Conservation (phyloP, 1,284 basidiomycete species). For the Microbotryum violaceum region DNA sequence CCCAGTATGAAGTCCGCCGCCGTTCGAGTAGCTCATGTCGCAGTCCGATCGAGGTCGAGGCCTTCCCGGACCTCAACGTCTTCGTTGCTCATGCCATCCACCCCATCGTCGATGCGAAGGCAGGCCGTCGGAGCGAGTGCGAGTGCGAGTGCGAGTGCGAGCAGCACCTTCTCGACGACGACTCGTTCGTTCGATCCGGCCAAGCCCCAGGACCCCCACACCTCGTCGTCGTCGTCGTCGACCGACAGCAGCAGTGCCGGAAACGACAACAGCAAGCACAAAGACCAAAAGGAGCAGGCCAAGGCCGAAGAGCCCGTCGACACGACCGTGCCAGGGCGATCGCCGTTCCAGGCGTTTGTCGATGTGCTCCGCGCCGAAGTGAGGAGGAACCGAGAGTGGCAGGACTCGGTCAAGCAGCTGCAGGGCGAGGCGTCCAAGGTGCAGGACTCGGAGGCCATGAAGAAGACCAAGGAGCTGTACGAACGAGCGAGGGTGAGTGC, state of each 20-base stretch:
- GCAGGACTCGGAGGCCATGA: conserved; percentile 96
- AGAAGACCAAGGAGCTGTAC: conserved; percentile 78
- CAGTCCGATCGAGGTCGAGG: too few species aligned
- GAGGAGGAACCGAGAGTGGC: conserved; percentile 84
- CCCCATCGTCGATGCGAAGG: too few species aligned
- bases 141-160: too few species aligned
- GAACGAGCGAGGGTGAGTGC: conserved; percentile 78
- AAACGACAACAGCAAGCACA: conserved; percentile 10
- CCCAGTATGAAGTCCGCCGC: too few species aligned
- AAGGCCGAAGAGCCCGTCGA: conserved; percentile 25
- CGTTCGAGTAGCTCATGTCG: too few species aligned
- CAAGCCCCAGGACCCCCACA: too few species aligned
- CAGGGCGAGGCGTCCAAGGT: conserved; percentile 96
- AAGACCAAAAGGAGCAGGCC: conserved; percentile 19
- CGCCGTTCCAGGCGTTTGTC: conserved; percentile 92
- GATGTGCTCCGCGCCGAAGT: conserved; percentile 88
- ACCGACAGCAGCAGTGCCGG: conserved; percentile 4
- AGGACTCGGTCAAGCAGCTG: conserved; percentile 93
- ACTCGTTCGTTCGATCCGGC: too few species aligned
- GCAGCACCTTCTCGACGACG: neutral
- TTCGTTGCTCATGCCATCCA: too few species aligned
- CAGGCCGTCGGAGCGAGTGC: conserved; percentile 13
- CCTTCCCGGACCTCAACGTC: too few species aligned
- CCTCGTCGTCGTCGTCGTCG: neutral
- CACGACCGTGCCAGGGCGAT: conserved; percentile 42